Evolutionary conservation across 148 eudicot genomes (phyloP).

Genomic region (Amaranthus cruentus): DNA sequence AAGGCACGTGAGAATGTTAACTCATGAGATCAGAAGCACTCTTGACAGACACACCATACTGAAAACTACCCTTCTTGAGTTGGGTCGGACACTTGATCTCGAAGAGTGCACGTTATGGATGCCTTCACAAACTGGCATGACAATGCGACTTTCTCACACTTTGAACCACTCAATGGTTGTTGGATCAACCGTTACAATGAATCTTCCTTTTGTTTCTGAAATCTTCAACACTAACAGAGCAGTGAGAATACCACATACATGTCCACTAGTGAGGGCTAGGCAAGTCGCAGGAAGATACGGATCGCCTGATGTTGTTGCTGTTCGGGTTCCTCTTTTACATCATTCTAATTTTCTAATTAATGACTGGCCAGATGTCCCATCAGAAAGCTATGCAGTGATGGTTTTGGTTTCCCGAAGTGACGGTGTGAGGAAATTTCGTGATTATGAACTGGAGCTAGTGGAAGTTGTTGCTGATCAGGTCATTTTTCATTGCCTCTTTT

Average conservation of each 20-base stretch:
- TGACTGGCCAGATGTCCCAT: constrained; percentile 67
- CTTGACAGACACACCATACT: constrained; percentile 77
- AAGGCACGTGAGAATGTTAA: constrained; percentile 89
- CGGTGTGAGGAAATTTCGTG: constrained; percentile 69
- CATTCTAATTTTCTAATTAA: constrained; percentile 70
- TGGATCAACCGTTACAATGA: constrained; percentile 63
- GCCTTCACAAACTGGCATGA: constrained; percentile 69
- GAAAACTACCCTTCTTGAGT: constrained; percentile 74
- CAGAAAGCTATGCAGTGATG: constrained; percentile 78
- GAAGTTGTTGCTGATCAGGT: constrained; percentile 97
- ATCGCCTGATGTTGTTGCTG: constrained; percentile 70
- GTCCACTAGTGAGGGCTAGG: constrained; percentile 57
- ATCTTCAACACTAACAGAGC: constrained; percentile 59
- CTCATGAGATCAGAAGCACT: constrained; percentile 90
- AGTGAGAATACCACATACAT: constrained; percentile 50
- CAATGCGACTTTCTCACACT: constrained; percentile 63
- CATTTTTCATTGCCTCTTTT: constrained; percentile 11
- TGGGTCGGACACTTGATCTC: constrained; percentile 70
- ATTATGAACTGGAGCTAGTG: constrained; percentile 82
- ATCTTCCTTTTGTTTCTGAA: constrained; percentile 52
- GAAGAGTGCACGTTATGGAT: constrained; percentile 91
- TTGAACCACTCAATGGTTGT: constrained; percentile 52
- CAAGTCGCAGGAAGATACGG: constrained; percentile 44
- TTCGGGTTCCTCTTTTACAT: constrained; percentile 76
- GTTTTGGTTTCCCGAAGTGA: constrained; percentile 70